A percentile compares a stretch with the other conserved stretches of the same genome.
Conservation (phyloP, 345 rosid species). For the Schrenkiella parvula region DNA sequence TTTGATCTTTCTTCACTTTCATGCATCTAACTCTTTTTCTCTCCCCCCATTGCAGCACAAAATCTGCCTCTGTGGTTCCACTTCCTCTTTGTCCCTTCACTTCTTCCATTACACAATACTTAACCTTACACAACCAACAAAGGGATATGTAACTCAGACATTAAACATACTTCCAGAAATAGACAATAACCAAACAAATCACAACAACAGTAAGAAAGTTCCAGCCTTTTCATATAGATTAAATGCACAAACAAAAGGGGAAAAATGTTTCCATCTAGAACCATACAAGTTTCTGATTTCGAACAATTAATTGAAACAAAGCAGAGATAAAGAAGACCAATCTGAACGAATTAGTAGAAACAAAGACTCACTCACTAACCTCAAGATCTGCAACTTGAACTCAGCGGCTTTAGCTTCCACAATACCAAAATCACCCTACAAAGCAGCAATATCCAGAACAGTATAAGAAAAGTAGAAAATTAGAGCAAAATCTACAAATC, state of each 20-base stretch:
- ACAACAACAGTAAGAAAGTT: background rate
- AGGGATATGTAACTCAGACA: slow-evolving; percentile 1
- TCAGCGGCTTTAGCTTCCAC: slow-evolving; percentile 11
- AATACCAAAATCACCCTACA: slow-evolving; percentile 35
- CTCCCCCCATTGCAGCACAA: slow-evolving; percentile 89
- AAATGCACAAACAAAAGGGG: background rate
- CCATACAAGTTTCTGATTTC: background rate
- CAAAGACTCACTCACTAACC: slow-evolving; percentile 31
- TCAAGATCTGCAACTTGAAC: slow-evolving; percentile 40
- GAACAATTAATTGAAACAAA: background rate
- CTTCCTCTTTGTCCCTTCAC: slow-evolving; percentile 52
- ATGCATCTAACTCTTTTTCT: slow-evolving; percentile 82
- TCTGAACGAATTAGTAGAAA: background rate
- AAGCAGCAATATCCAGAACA: slow-evolving; percentile 4
- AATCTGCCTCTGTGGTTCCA: slow-evolving; percentile 61
- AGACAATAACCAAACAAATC: background rate
- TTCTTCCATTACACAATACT: slow-evolving; percentile 53
- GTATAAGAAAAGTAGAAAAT: background rate
- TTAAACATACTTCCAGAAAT: background rate
- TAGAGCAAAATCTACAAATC: background rate
- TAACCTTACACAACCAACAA: slow-evolving; percentile 22
- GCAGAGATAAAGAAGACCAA: background rate
- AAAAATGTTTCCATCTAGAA: background rate
- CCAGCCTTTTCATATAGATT: background rate
- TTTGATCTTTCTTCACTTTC: slow-evolving; percentile 64